These are phyloP conservation scores for Pythium sukuiense DNA, from an alignment of 352 stramenopile genomes.

Conservation along the genomic window DNA sequence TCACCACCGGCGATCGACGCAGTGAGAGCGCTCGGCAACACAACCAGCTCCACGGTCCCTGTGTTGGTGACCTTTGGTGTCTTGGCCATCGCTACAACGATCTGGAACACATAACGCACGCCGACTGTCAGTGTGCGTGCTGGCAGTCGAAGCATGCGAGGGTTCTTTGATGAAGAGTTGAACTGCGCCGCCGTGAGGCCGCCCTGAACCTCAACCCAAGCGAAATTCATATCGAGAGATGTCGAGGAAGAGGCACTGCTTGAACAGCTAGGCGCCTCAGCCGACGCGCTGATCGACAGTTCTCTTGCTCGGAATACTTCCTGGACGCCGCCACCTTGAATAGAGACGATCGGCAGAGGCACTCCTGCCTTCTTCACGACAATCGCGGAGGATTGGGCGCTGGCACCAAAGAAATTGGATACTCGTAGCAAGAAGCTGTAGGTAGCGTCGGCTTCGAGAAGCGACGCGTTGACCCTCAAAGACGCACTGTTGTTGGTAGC, in stretches of 20 bases:
- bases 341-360: slow-evolving; percentile 55
- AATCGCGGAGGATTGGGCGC: slow-evolving; percentile 42
- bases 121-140: slow-evolving; percentile 49
- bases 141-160: slow-evolving; percentile 49
- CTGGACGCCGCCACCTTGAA: slow-evolving; percentile 46
- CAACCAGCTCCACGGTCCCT: slow-evolving; percentile 44
- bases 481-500: slow-evolving; percentile 37
- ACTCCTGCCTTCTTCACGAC: slow-evolving; percentile 47
- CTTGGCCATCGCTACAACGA: slow-evolving; percentile 50
- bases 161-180: slow-evolving; percentile 57
- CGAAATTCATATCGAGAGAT: slow-evolving; percentile 51
- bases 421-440: slow-evolving; percentile 52
- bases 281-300: slow-evolving; percentile 43
- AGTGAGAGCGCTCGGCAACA: slow-evolving; percentile 41
- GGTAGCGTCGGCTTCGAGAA: slow-evolving; percentile 39
- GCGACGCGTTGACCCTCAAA: slow-evolving; percentile 33
- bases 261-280: slow-evolving; percentile 47
- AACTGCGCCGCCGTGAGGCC: slow-evolving; percentile 41
- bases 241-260: slow-evolving; percentile 12
- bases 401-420: slow-evolving; percentile 52
- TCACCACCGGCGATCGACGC: slow-evolving; percentile 46
- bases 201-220: slow-evolving; percentile 48
- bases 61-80: slow-evolving; percentile 49
- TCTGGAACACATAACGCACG: slow-evolving; percentile 59
- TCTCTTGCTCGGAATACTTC: slow-evolving; percentile 40